A percentile compares a stretch with the other conserved stretches of the same genome.
phyloP scores from a whole-genome alignment of 2,329 filamentous ascomycete genomes.

The Alternaria brassicae region DNA sequence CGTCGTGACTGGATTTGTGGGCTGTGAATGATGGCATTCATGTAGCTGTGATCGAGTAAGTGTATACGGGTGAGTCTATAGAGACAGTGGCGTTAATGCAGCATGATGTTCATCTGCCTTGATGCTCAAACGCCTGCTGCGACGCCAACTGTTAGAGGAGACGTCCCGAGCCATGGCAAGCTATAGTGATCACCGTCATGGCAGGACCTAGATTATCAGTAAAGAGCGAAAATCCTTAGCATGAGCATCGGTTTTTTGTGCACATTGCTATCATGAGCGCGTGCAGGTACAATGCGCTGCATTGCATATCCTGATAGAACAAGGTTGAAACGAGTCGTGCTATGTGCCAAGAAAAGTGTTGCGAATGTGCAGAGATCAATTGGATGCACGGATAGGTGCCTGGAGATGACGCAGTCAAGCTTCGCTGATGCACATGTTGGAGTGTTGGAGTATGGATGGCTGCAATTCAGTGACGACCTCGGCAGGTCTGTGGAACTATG shows the following conservation, averaged over 20 bases:
- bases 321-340: background rate
- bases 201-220: background rate
- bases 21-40: slow-evolving; percentile 16
- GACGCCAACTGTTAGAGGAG: slow-evolving; percentile 37
- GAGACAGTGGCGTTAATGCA: slow-evolving; percentile 2
- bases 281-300: background rate
- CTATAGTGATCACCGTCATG: background rate
- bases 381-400: background rate
- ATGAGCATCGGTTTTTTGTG: background rate
- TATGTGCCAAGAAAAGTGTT: background rate
- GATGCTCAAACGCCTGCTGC: slow-evolving; percentile 30
- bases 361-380: background rate
- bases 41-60: background rate
- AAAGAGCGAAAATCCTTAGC: background rate
- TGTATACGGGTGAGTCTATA: background rate
- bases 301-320: background rate
- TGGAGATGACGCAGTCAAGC: background rate
- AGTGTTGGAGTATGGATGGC: background rate
- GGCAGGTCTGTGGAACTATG: background rate
- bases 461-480: background rate
- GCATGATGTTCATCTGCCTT: slow-evolving; percentile 1
- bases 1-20: slow-evolving; percentile 24
- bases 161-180: background rate
- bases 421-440: background rate
- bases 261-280: background rate